Conservation (phyloP, 1,139 yeast genomes). For the Geotrichum armillariae region DNA sequence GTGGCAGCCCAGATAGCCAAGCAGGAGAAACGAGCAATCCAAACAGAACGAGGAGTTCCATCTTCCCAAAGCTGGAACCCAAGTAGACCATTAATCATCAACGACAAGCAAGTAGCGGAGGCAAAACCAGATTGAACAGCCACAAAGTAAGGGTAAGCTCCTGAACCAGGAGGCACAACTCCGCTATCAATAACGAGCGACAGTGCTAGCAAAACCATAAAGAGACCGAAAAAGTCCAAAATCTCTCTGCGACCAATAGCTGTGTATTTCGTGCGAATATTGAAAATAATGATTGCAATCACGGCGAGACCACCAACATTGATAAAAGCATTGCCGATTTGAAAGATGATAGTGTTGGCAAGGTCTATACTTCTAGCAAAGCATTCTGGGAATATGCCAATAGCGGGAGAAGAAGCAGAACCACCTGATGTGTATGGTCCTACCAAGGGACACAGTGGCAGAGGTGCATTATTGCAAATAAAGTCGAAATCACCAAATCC, state of each 20-base stretch:
- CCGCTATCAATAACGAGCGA: constrained; percentile 87
- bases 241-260: constrained; percentile 93
- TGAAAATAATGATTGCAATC: constrained; percentile 70
- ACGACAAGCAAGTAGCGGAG: constrained; percentile 66
- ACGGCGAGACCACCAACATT: constrained; percentile 71
- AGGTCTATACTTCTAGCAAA: constrained; percentile 83
- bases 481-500: constrained; percentile 68
- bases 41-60: constrained; percentile 58
- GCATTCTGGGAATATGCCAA: constrained; percentile 73
- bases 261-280: constrained; percentile 80
- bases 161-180: constrained; percentile 82
- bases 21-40: constrained; percentile 52
- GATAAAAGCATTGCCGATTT: constrained; percentile 82
- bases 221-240: constrained; percentile 67
- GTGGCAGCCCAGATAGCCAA: constrained; percentile 58
- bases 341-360: constrained; percentile 89
- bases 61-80: constrained; percentile 95
- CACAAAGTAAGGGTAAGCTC: constrained; percentile 77
- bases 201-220: constrained; percentile 57
- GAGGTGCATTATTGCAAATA: constrained; percentile 66
- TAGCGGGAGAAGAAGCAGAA: constrained; percentile 45
- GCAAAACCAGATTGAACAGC: constrained; percentile 77
- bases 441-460: constrained; percentile 77
- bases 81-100: constrained; percentile 72
- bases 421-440: constrained; percentile 40